Conservation (phyloP, 768 basidiomycete genomes). For the Myochromella boudieri region DNA sequence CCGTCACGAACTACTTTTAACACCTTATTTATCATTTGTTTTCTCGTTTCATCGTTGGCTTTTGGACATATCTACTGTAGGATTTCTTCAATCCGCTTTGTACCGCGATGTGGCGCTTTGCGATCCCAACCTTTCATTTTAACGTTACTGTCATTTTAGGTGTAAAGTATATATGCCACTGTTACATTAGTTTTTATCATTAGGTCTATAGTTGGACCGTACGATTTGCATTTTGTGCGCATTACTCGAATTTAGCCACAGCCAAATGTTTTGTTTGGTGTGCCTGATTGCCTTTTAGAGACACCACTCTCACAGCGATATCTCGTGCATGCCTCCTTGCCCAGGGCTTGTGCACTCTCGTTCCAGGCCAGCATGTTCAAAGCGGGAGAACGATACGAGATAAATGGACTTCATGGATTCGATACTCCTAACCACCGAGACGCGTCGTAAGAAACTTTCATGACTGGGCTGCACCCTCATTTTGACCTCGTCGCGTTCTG, state of each 20-base stretch:
- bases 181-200: conserved; percentile 7
- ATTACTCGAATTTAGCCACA: background rate
- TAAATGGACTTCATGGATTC: conserved; percentile 2
- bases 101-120: conserved; percentile 1
- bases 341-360: background rate
- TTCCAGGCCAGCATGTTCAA: conserved; percentile 8
- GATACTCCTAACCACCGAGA: background rate
- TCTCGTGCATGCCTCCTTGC: conserved; percentile 12
- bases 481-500: no score
- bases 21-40: conserved; percentile 16
- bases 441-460: conserved; percentile 16
- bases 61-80: conserved; percentile 11
- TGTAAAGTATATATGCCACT: conserved; percentile 8
- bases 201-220: background rate
- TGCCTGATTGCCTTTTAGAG: conserved; percentile 17
- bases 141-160: conserved; percentile 3
- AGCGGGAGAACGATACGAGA: conserved; percentile 1
- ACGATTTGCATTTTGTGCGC: background rate
- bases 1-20: conserved; percentile 10
- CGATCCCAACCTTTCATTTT: conserved; percentile 4
- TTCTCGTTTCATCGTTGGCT: conserved; percentile 6
- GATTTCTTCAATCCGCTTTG: background rate
- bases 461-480: no score
- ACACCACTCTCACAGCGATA: conserved; percentile 1
- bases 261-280: background rate